Conservation (phyloP, 768 basidiomycete species). For the Obba rivulosa region DNA sequence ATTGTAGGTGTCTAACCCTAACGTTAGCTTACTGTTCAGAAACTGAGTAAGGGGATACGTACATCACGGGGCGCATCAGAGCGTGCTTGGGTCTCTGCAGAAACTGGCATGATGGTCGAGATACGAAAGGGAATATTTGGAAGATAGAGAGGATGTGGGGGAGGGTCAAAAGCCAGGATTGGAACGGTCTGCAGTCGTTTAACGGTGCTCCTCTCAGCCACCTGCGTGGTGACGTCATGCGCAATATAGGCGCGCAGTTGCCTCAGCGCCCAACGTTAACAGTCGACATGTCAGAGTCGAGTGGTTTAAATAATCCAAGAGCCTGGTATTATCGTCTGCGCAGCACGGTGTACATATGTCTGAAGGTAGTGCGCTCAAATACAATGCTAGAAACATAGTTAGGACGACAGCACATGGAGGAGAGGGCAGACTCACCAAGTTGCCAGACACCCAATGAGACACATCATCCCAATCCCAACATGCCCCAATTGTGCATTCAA, state of each 20-base stretch:
- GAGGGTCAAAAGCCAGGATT: too few relatives aligned
- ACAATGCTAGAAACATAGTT: conserved; percentile 10
- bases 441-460: conserved; percentile 16
- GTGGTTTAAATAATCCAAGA: too few relatives aligned
- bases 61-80: background rate
- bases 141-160: too few relatives aligned
- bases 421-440: conserved; percentile 18
- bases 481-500: conserved; percentile 23
- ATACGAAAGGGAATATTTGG: too few relatives aligned
- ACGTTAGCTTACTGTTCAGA: background rate
- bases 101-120: background rate
- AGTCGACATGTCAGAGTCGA: too few relatives aligned
- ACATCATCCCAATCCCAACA: conserved; percentile 19
- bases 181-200: too few relatives aligned
- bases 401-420: background rate
- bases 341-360: too few relatives aligned
- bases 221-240: too few relatives aligned
- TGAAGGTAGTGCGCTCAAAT: conserved; percentile 19
- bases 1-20: background rate
- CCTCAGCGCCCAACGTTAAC: too few relatives aligned
- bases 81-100: background rate
- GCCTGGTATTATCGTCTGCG: too few relatives aligned
- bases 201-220: too few relatives aligned
- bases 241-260: too few relatives aligned
- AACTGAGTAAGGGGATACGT: background rate